Conservation (phyloP, 305 asterid species). For the Fraxinus xanthoxyloides region DNA sequence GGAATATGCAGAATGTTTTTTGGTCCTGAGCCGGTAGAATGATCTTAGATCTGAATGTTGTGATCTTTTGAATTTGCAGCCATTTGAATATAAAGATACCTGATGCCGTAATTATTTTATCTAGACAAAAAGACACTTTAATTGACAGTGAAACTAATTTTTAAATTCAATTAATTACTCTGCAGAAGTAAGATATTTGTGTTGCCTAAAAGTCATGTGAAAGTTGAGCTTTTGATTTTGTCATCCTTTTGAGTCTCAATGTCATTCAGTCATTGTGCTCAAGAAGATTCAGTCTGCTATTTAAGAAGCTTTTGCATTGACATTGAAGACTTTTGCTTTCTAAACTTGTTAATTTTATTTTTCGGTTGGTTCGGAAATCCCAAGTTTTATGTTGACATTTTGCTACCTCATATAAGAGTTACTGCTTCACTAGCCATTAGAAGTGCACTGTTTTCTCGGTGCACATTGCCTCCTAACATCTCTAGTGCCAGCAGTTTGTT, state of each 20-base stretch:
- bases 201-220: background rate
- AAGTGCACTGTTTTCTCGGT: background rate
- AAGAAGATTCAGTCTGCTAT: background rate
- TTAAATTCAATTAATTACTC: background rate
- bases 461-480: background rate
- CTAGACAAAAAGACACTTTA: background rate
- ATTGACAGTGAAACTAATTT: background rate
- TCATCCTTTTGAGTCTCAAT: background rate
- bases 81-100: background rate
- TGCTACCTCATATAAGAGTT: background rate
- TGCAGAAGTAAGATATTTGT: background rate
- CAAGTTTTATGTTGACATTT: background rate
- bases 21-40: background rate
- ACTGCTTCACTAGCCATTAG: background rate
- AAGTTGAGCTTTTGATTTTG: background rate
- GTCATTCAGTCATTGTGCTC: background rate
- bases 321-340: background rate
- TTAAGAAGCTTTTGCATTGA: background rate
- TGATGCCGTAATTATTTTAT: background rate
- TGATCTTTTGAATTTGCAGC: background rate
- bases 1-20: background rate
- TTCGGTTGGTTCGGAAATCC: background rate
- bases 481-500: background rate
- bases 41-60: slow-evolving; percentile 6
- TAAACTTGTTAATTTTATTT: background rate